phyloP scores from a whole-genome alignment of 495 filamentous ascomycete genomes.

The Lichina pygmaea region DNA sequence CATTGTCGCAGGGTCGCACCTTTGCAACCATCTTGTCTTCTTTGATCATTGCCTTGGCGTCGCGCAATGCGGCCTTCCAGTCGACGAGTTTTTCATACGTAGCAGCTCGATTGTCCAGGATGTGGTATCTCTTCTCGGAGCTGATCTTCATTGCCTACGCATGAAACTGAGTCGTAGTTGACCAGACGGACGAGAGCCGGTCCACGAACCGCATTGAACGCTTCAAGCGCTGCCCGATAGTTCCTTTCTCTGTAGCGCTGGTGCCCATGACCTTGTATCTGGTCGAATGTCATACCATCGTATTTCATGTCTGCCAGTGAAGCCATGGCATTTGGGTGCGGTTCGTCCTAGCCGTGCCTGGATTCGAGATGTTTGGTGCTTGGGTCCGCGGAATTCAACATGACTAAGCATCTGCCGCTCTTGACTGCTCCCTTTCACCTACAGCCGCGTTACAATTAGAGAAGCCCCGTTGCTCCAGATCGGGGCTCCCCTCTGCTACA shows the following conservation, averaged over 20 bases:
- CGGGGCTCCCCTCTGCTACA: too few relatives aligned
- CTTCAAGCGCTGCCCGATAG: conserved; percentile 1
- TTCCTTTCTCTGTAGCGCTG: not conserved
- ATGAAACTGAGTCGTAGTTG: not conserved
- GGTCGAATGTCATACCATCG: not conserved
- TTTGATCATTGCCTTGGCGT: conserved; percentile 32
- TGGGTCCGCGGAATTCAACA: too few relatives aligned
- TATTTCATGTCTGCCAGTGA: not conserved
- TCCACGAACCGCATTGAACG: conserved; percentile 1
- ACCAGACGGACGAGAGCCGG: not conserved
- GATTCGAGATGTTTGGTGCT: too few relatives aligned
- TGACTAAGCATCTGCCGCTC: not conserved
- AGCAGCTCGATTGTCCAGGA: conserved; percentile 34
- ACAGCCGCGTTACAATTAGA: too few relatives aligned
- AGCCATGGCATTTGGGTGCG: not conserved
- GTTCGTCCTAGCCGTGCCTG: not conserved
- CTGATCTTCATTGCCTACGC: conserved; percentile 1
- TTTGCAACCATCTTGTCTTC: conserved; percentile 19
- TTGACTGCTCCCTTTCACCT: too few relatives aligned
- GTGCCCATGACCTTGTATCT: not conserved
- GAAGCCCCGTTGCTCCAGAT: too few relatives aligned
- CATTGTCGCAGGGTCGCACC: conserved; percentile 8
- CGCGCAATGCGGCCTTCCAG: conserved; percentile 24
- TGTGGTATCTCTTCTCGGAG: not conserved
- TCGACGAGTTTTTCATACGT: conserved; percentile 28